Evolutionary conservation across 2,329 filamentous ascomycete genomes (phyloP), one percentile per base, ranked within the genome.

Genomic region (Monilinia fructicola): DNA sequence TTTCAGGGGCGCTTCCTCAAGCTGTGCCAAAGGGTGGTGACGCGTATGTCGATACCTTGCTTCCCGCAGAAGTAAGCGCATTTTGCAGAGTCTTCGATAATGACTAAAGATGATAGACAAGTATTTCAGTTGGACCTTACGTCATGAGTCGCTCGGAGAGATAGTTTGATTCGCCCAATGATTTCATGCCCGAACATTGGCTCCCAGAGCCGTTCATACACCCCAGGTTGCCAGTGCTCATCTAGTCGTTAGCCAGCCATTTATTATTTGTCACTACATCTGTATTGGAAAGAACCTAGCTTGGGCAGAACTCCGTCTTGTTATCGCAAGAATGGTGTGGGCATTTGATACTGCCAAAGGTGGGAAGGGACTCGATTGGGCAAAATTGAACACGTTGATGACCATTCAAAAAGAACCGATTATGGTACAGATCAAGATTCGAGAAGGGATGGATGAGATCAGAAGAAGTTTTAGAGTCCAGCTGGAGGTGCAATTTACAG

Each of bases 151-250:
- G 48, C 40, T 55, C 38, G 1, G 12, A 18, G 5, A 50, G n/a
- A 1, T 66, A 67, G 46, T 72, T 71, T 21, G 4, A 23, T 6
- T 38, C 64, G n/a, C 65, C 65, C 1, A 60, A 67, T 10, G 40
- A 26, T 38, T 69, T 69, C 35, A 50, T 69, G 10, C 69, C 69
- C 3, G 68, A 70, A 54, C 71, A 77, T 0, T 81, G 78, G 77
- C 78, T 58, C 67, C 60, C 48, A 5, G 70, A 75, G 23, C 23
- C 21, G 18, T 54, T 5, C 50, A 23, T n/a, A 40, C 40, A 21
- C 12, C 44, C 14, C 40, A 31, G 7, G 68, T 55, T 61, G 46
- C 35, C 23, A 28, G 28, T 11, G 65, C 70, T 54, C 52, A 64
- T n/a, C 54, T 44, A 16, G 18, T 54, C 2, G 62, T 64, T 21